Conservation (phyloP, 2,329 filamentous ascomycete genomes). For the Aspergillus bombycis region DNA sequence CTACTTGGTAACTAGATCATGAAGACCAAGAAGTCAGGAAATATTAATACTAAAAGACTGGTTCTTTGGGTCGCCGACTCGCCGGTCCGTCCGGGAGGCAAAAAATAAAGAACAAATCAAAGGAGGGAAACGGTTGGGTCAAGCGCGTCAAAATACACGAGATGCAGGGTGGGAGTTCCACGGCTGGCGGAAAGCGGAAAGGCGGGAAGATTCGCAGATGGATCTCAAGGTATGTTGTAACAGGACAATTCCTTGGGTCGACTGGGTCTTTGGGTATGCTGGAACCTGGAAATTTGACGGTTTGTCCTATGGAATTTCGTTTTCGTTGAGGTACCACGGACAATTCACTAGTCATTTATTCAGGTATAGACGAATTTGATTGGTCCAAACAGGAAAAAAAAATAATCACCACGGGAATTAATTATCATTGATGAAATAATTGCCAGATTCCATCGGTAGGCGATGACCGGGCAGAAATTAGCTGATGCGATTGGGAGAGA, state of each 20-base stretch:
- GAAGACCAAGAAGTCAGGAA: constrained; percentile 8
- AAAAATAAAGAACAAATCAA: constrained; percentile 10
- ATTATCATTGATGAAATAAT: constrained; percentile 9
- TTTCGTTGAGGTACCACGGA: not conserved
- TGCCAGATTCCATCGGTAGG: constrained; percentile 11
- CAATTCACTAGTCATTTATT: constrained; percentile 9
- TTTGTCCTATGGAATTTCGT: not conserved
- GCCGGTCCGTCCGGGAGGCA: constrained; percentile 29
- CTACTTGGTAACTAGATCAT: not conserved
- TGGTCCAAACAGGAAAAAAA: constrained; percentile 10
- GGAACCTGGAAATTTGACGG: not conserved
- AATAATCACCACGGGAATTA: constrained; percentile 18
- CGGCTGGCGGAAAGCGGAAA: constrained; percentile 27
- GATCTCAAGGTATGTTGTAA: constrained; percentile 21
- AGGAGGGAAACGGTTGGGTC: constrained; percentile 22
- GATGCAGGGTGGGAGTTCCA: constrained; percentile 23
- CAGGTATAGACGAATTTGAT: constrained; percentile 10
- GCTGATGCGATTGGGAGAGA: constrained; percentile 3
- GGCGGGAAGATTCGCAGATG: constrained; percentile 46
- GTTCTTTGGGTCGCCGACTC: constrained; percentile 26
- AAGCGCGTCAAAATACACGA: constrained; percentile 27
- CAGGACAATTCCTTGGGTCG: constrained; percentile 21
- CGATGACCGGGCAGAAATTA: constrained; percentile 8
- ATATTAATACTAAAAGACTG: constrained; percentile 4
- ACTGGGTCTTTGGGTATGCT: constrained; percentile 17